Conservation (phyloP, 2,329 filamentous ascomycete species). For the Pezicula neosporulosa region DNA sequence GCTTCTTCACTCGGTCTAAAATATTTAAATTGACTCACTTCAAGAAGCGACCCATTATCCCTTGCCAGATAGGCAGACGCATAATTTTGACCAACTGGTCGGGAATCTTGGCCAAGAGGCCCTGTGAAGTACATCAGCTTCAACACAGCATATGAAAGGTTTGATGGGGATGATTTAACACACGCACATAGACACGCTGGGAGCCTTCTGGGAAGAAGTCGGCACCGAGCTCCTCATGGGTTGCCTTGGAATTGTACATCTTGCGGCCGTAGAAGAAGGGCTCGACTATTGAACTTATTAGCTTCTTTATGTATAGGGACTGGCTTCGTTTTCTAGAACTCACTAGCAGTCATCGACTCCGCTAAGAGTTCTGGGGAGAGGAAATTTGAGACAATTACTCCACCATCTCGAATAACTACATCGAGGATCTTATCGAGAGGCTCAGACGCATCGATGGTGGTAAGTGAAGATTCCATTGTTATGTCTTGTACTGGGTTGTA, state of each 20-base stretch:
- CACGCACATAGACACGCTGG: neutral
- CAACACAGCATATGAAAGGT: neutral
- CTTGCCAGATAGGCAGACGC: neutral
- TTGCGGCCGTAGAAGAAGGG: neutral
- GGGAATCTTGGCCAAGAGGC: neutral
- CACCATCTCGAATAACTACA: neutral
- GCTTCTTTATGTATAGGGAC: neutral
- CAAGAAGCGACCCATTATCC: neutral
- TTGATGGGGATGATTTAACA: too few relatives aligned
- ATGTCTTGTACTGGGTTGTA: too few relatives aligned
- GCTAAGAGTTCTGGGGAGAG: neutral
- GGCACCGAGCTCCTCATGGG: neutral
- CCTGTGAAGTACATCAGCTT: neutral
- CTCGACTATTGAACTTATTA: neutral
- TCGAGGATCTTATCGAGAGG: neutral
- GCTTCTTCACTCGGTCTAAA: neutral
- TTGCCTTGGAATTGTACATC: neutral
- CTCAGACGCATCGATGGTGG: neutral
- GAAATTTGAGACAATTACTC: neutral
- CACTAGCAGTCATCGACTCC: neutral
- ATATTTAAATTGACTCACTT: neutral
- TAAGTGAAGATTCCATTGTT: neutral
- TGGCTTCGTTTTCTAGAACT: neutral
- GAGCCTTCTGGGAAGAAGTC: neutral
- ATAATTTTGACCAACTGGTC: neutral